A percentile compares a stretch with the other conserved stretches of the same genome.
phyloP scores from a whole-genome alignment of 768 basidiomycete genomes.

The Amanita polypyramis region DNA sequence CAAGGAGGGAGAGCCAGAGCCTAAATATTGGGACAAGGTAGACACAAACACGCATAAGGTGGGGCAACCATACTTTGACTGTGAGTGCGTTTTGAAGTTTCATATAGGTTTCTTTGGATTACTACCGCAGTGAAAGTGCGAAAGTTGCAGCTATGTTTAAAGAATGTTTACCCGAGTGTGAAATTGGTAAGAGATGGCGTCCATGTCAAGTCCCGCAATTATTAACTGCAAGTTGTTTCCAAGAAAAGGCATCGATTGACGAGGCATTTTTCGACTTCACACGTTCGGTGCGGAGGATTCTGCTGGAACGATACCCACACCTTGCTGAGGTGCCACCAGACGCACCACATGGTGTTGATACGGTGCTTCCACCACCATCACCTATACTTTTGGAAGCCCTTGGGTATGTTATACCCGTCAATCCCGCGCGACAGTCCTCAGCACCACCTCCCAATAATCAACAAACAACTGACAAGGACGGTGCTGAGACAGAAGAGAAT shows the following conservation, averaged over 20 bases:
- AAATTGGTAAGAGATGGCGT: constrained; percentile 50
- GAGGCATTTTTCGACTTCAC: constrained; percentile 95
- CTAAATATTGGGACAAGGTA: constrained; percentile 87
- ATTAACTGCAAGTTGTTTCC: background rate
- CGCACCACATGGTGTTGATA: constrained; percentile 64
- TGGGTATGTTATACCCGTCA: constrained; percentile 54
- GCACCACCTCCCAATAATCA: constrained; percentile 13
- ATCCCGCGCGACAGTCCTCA: constrained; percentile 21
- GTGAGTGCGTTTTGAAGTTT: background rate
- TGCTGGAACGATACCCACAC: constrained; percentile 70
- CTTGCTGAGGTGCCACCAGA: constrained; percentile 61
- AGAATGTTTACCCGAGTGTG: constrained; percentile 64
- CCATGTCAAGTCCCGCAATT: background rate
- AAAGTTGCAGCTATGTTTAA: constrained; percentile 83
- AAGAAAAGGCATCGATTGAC: constrained; percentile 97
- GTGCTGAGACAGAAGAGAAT: background rate
- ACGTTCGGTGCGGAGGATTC: constrained; percentile 59
- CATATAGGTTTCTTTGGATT: constrained; percentile 77
- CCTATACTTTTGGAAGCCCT: constrained; percentile 47
- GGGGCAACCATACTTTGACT: constrained; percentile 5
- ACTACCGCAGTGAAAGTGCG: constrained; percentile 82
- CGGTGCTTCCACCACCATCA: constrained; percentile 65
- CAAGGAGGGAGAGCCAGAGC: constrained; percentile 76
- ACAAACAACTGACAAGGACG: background rate
- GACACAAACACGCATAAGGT: constrained; percentile 92